Evolutionary conservation across 2,329 filamentous ascomycete genomes (phyloP), one percentile per base, ranked within the genome.

Genomic region (Pseudogymnoascus sp.): DNA sequence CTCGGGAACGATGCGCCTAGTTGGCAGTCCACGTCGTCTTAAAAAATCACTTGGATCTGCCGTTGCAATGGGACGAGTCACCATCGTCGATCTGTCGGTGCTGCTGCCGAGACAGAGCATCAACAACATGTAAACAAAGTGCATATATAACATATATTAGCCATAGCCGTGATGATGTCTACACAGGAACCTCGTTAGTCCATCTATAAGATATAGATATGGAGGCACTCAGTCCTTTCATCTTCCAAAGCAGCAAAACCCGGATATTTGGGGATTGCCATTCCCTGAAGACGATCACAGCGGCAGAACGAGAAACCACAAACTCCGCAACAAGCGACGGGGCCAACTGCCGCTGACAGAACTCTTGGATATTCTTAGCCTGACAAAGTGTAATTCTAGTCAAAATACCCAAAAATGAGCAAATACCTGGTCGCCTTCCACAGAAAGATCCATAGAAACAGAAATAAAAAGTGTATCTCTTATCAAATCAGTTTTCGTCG

Each of bases 381-480:
- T 31, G 4, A 53, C 17, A 53, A 50, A 17, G 23, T 29, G 23
- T 53, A 53, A 53, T 29, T 31, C 23, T 53, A 3, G 15, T 31
- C 4, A 31, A 31, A 53, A 29, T 53, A 4, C 46, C 46, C 15
- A n/a, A 31, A 31, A 53, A 31, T 17, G 46, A 50, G 9, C 44
- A 29, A 50, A 29, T 29, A 50, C 15, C 23, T 29, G 7, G 44
- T 17, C 23, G 15, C 9, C 44, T 50, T 29, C 23, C 23, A 50
- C 44, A 50, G 23, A 29, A 50, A 11, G 23, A 29, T 50, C 44
- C 44, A 50, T 50, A 50, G 44, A 50, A 50, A 23, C 11, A 15
- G 21, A 15, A 50, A 53, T 31, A 31, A 53, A 50, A 53, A 53
- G 46, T 53, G 23, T 53, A 53, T 53, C 46, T 53, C 46, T 53